Base-by-base conservation (phyloP, 2,329 filamentous ascomycete genomes). In the Arthrobotrys pseudoclavata region DNA sequence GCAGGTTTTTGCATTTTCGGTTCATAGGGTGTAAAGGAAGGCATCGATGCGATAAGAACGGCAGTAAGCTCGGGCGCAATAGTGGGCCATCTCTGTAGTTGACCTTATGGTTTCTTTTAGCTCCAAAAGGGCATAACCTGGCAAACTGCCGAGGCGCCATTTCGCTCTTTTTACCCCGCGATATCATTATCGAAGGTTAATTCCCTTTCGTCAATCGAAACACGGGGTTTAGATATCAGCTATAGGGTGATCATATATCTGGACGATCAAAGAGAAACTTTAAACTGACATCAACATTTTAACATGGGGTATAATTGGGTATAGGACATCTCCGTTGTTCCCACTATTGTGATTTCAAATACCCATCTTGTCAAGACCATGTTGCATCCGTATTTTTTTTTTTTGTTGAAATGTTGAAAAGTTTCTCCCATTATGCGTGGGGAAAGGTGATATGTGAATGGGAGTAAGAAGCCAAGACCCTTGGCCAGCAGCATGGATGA, bases 81-180 rank as follows among this genome's bases (percentile, higher is more conserved):
- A 48, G 22, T 29, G 37, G 57, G 15, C 10, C 10, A 26, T 26
- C 22, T 18, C 10, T n/a, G 26, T 20, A 60, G 10, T 31, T 15
- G 29, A 31, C 52, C 52, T 57, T 40, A 57, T 40, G 31, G 31
- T 5, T 57, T 18, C 29, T 20, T 20, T 15, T 37, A 57, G n/a
- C 12, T 60, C 34, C 10, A 45, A 4, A 60, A 60, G 55, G n/a
- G 10, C 7, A 9, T 24, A 24, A 20, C 10, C 42, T 18, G 15
- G n/a, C 5, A 20, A 45, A 53, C 31, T 10, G 47, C 4, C 47
- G 13, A 24, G 47, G 22, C 47, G 47, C 47, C 47, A 31, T 22
- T 13, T 31, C 50, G 42, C 42, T 5, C 7, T 12, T 45, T 45
- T 57, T 72, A 72, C 69, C 69, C 69, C 69, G 60, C 69, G 69